Evolutionary conservation across 208 protist species (phyloP), one percentile per base, ranked within the genome.

Genomic region (Entamoeba histolytica): DNA sequence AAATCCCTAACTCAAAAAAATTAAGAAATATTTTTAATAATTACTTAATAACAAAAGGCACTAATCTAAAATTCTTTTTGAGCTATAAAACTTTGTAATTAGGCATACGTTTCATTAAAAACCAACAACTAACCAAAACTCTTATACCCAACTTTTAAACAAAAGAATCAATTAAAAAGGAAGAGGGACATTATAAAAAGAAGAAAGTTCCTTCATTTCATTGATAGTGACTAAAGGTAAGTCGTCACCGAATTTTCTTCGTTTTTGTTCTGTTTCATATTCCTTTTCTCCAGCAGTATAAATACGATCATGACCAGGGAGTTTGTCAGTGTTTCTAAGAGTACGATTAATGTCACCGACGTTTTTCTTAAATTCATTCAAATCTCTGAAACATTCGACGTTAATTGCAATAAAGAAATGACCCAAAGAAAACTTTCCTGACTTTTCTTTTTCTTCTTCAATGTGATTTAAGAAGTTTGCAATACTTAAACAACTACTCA

Each of bases 281-380:
- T 94, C 94, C 61, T 94, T 94, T 51, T 94, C 94, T 31, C 94
- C 94, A 31, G 6, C 49, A 87, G 92, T 93, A 19, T 93, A 94
- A 52, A 94, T 94, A 14, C 55, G 1, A 28, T 87, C 35, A 49
- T 8, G 28, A 47, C 91, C 69, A 52, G 78, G 92, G 39, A 47
- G 55, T 52, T 94, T 94, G 15, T 35, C 93, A 28, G 92, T 19
- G 1, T n/a, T 57, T n/a, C 94, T 23, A n/a, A 94, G 35, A 28
- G 61, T 47, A 28, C 94, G 5, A 4, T 93, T 69, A 51, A 94
- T 39, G 44, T 94, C 93, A 47, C 93, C 94, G 17, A 78, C 50
- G 4, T 28, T 7, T 17, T 93, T 49, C 8, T 91, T 73, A 49
- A 93, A 94, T 4, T 23, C 44, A 47, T 93, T 92, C 2, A 93